Evolutionary conservation across 805 yeast species (phyloP), one percentile per base, ranked within the genome.

Genomic region (Zygoascus tannicola): DNA sequence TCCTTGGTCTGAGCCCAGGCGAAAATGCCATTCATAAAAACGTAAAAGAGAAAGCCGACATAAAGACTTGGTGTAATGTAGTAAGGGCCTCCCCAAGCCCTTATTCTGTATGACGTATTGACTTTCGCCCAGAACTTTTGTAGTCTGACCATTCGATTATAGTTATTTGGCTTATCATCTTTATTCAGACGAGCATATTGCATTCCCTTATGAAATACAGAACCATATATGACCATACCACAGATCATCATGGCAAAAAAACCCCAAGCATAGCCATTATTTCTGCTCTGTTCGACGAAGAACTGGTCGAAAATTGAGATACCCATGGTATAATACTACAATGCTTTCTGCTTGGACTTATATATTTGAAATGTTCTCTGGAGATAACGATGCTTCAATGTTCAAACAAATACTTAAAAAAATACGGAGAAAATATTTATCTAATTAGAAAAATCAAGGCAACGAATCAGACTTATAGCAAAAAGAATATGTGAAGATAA

Each of bases 41-140:
- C 18, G 44, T 61, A 70, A 4, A 50, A 44, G 2, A 54, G 33
- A 18, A 51, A 55, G 8, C 69, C 45, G 1, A 69, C 8, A 5
- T 63, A 26, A 22, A 70, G 43, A 48, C 72, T 65, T 2, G 77
- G 77, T 51, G 70, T 73, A 43, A 65, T 51, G 45, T 65, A 28
- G 22, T 22, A 37, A 19, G 12, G 28, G 5, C 12, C 19, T 43
- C 74, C 51, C 12, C 67, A 49, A 26, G 21, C 14, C 5, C 10
- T 14, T 4, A 33, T 3, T 14, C 38, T 15, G 15, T 16, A 32
- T n/a, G 33, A 14, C 16, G 54, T 49, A 38, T 61, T 69, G 38
- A 63, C 45, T 0, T 48, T 16, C 14, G 60, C 59, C 64, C 66
- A 64, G 22, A 47, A 14, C 23, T 53, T 59, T n/a, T 35, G 30